These are phyloP conservation scores for Rasamsonia emersonii DNA, from an alignment of 2,329 filamentous ascomycete species.

Conservation along the genomic window DNA sequence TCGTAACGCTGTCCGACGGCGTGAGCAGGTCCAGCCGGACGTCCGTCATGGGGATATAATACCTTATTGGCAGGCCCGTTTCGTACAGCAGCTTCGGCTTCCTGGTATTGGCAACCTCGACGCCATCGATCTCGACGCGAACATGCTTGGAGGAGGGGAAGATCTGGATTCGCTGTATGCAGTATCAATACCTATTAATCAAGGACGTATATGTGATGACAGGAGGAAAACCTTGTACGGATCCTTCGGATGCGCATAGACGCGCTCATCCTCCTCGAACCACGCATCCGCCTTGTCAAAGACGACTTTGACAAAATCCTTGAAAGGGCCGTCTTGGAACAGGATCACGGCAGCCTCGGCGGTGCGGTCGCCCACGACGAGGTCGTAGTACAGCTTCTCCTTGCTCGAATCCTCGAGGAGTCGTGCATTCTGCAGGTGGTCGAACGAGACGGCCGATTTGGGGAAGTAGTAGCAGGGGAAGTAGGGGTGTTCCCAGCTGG, in stretches of 20 bases:
- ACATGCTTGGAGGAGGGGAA: slow-evolving; percentile 7
- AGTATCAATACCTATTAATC: too few species aligned
- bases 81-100: slow-evolving; percentile 8
- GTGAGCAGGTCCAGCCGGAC: slow-evolving; percentile 7
- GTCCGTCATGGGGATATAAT: slow-evolving; percentile 8
- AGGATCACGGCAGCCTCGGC: slow-evolving; percentile 4
- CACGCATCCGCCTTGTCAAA: slow-evolving; percentile 6
- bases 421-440: not conserved
- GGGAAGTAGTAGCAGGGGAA: slow-evolving; percentile 6
- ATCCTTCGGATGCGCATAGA: slow-evolving; percentile 8
- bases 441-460: too few species aligned
- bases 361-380: slow-evolving; percentile 2
- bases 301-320: slow-evolving; percentile 5
- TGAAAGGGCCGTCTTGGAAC: slow-evolving; percentile 1
- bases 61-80: slow-evolving; percentile 5
- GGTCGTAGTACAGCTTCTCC: slow-evolving; percentile 4
- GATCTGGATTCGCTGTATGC: slow-evolving; percentile 6
- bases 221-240: too few species aligned
- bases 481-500: slow-evolving; percentile 7
- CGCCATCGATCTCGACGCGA: slow-evolving; percentile 7
- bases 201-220: too few species aligned
- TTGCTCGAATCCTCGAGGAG: slow-evolving; percentile 3
- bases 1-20: slow-evolving; percentile 1
- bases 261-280: slow-evolving; percentile 9
- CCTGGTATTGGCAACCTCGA: slow-evolving; percentile 7